phyloP scores from a whole-genome alignment of 176 grass and related monocot genomes.

The Thinopyrum elongatum region DNA sequence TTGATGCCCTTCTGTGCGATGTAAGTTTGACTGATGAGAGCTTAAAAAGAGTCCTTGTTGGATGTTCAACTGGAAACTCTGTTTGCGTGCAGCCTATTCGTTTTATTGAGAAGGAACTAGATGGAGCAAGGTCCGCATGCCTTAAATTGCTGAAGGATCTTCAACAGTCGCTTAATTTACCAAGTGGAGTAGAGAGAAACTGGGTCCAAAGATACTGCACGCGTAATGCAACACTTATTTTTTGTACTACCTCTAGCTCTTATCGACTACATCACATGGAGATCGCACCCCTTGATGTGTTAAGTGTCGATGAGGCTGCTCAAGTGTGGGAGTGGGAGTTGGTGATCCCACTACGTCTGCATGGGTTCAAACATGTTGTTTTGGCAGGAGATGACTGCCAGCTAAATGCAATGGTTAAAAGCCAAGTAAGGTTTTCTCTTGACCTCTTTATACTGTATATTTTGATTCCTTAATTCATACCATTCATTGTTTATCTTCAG shows the following conservation, averaged over 20 bases:
- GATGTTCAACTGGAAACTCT: neutral
- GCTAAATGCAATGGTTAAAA: conserved; percentile 61
- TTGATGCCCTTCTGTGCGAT: conserved; percentile 24
- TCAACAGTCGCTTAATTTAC: conserved; percentile 30
- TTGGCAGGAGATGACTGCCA: conserved; percentile 74
- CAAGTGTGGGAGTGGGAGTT: conserved; percentile 75
- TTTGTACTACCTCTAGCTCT: conserved; percentile 73
- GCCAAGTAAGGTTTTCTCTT: conserved; percentile 39
- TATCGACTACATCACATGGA: conserved; percentile 48
- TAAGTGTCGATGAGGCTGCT: conserved; percentile 76
- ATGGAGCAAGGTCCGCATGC: conserved; percentile 33
- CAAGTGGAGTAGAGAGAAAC: conserved; percentile 5
- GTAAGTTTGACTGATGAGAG: conserved; percentile 32
- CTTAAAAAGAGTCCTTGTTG: conserved; percentile 38
- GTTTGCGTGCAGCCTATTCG: neutral
- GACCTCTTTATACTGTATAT: neutral
- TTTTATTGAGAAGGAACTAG: conserved; percentile 27
- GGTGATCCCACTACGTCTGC: conserved; percentile 51
- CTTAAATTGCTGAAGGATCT: conserved; percentile 42
- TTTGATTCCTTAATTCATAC: neutral
- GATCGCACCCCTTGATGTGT: conserved; percentile 45
- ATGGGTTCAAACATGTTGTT: conserved; percentile 58
- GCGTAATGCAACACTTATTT: conserved; percentile 58
- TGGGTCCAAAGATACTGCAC: conserved; percentile 53
- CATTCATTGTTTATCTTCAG: conserved; percentile 28